These are phyloP conservation scores for Dioscorea alata DNA, from an alignment of 106 monocot genomes.

Conservation along the genomic window DNA sequence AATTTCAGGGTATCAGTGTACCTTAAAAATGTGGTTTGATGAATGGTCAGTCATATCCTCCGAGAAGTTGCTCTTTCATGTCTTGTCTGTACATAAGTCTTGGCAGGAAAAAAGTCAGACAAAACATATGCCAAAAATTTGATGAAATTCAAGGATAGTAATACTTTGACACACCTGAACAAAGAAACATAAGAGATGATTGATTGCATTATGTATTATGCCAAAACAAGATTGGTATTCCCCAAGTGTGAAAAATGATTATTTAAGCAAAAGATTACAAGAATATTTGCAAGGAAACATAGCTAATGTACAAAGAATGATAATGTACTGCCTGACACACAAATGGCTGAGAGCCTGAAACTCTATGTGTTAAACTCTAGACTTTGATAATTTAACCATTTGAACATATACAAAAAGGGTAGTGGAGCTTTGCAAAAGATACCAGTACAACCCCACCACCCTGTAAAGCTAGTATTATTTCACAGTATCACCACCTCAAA, in stretches of 20 bases:
- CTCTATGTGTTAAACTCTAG: background rate
- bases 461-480: background rate
- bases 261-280: constrained; percentile 8
- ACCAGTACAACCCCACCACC: background rate
- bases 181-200: background rate
- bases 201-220: background rate
- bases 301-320: constrained; percentile 47
- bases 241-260: constrained; percentile 3
- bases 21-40: no score
- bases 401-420: constrained; percentile 11
- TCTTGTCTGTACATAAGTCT: background rate
- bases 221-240: background rate
- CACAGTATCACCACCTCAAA: background rate
- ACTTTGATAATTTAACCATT: background rate
- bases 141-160: background rate
- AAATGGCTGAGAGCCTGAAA: constrained; percentile 4
- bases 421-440: background rate
- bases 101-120: background rate
- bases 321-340: constrained; percentile 6
- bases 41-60: no score
- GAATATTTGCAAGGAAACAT: background rate
- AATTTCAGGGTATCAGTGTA: no score
- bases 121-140: background rate
- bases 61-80: no score
- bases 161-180: background rate